Conservation (phyloP, 1,284 basidiomycete species). For the Entoloma clypeatum region DNA sequence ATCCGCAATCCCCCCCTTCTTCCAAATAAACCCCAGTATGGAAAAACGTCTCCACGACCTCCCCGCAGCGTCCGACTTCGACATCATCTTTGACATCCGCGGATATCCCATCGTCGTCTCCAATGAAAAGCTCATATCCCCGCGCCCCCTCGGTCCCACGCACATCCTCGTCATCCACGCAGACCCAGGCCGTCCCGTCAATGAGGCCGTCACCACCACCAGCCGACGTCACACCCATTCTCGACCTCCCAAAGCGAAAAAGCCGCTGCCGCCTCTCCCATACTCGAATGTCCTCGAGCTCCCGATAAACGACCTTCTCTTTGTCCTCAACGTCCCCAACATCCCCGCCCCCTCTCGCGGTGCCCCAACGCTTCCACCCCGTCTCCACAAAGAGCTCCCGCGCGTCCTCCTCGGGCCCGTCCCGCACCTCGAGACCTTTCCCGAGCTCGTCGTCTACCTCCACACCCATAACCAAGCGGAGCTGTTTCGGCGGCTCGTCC, state of each 20-base stretch:
- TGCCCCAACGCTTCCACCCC: conserved; percentile 26
- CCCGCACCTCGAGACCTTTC: conserved; percentile 33
- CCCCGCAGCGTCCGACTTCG: conserved; percentile 8
- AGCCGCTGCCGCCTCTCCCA: conserved; percentile 2
- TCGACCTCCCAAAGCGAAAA: neutral
- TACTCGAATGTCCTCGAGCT: conserved; percentile 26
- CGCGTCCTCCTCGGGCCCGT: conserved; percentile 31
- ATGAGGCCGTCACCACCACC: conserved; percentile 5
- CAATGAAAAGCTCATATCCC: conserved; percentile 30
- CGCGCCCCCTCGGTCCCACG: conserved; percentile 35
- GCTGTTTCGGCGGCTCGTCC: conserved; percentile 33
- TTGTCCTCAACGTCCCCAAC: conserved; percentile 35
- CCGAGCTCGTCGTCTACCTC: conserved; percentile 34
- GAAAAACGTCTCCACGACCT: conserved; percentile 15
- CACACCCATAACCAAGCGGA: conserved; percentile 38
- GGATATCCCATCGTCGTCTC: conserved; percentile 22
- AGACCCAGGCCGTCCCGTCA: conserved; percentile 8
- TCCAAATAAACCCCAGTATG: conserved; percentile 1
- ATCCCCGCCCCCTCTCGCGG: conserved; percentile 18
- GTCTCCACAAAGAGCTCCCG: conserved; percentile 32
- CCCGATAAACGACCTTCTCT: conserved; percentile 37
- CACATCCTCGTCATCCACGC: conserved; percentile 33
- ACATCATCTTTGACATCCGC: conserved; percentile 20
- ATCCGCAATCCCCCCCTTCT: conserved; percentile 17
- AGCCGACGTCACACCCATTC: neutral